A percentile compares a stretch with the other conserved stretches of the same genome.
Conservation (phyloP, 805 yeast species). For the Cyberlindnera xylosilytica region DNA sequence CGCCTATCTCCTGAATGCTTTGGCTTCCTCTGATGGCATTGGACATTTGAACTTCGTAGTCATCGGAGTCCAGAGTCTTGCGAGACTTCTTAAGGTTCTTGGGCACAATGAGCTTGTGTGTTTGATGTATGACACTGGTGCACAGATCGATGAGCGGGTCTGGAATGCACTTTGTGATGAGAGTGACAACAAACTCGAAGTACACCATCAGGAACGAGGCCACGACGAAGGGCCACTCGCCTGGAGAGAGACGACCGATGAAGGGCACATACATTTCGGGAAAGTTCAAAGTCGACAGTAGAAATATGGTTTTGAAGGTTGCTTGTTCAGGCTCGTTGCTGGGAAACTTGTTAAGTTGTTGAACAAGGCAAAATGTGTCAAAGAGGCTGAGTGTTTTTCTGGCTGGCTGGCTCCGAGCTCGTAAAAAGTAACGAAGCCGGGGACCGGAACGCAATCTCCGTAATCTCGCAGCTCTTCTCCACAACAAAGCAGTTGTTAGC, state of each 20-base stretch:
- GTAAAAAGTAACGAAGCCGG: too few relatives aligned
- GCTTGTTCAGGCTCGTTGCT: background rate
- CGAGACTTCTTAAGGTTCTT: background rate
- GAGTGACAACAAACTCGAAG: slow-evolving; percentile 44
- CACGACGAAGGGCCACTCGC: slow-evolving; percentile 48
- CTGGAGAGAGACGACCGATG: slow-evolving; percentile 42
- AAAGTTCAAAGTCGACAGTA: too few relatives aligned
- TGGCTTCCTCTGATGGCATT: slow-evolving; percentile 40
- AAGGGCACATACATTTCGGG: slow-evolving; percentile 32
- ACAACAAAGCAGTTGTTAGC: too few relatives aligned
- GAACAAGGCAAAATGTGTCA: too few relatives aligned
- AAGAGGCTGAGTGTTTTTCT: too few relatives aligned
- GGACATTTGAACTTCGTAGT: slow-evolving; percentile 15
- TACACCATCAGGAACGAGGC: slow-evolving; percentile 45
- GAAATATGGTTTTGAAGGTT: background rate
- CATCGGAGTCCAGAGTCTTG: slow-evolving; percentile 1
- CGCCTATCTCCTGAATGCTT: slow-evolving; percentile 63
- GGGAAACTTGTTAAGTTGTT: too few relatives aligned
- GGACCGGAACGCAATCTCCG: too few relatives aligned
- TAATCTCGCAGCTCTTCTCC: too few relatives aligned
- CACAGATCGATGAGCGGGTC: slow-evolving; percentile 34
- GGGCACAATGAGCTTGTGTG: slow-evolving; percentile 20
- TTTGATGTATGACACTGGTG: slow-evolving; percentile 28
- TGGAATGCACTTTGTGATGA: slow-evolving; percentile 47
- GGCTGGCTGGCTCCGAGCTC: too few relatives aligned